Evolutionary conservation across 345 rosid species (phyloP).

Genomic region (Aurinia saxatilis): DNA sequence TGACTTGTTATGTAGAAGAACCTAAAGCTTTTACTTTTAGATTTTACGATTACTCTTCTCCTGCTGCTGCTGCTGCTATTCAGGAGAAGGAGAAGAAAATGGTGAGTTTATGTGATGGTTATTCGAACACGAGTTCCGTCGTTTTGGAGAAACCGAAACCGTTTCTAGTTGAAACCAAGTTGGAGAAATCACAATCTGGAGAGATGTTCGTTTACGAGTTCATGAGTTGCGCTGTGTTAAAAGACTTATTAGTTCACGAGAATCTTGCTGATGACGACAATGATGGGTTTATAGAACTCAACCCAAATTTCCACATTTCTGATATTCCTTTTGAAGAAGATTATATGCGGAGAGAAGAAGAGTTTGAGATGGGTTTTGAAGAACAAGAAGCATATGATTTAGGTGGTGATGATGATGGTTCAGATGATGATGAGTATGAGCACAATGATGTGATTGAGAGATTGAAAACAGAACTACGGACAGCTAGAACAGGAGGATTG

Average conservation of each 20-base stretch:
- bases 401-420: slow-evolving; percentile 16
- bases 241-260: slow-evolving; percentile 16
- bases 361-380: slow-evolving; percentile 4
- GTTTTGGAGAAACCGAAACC: slow-evolving; percentile 6
- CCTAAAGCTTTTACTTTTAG: slow-evolving; percentile 34
- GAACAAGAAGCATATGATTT: slow-evolving; percentile 20
- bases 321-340: slow-evolving; percentile 7
- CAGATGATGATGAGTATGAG: slow-evolving; percentile 39
- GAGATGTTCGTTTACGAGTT: slow-evolving; percentile 27
- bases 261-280: slow-evolving; percentile 15
- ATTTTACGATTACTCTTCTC: slow-evolving; percentile 31
- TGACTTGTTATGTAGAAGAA: slow-evolving; percentile 48
- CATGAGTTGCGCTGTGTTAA: slow-evolving; percentile 11
- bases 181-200: background rate
- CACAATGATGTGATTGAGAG: slow-evolving; percentile 53
- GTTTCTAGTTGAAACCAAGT: slow-evolving; percentile 5
- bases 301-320: slow-evolving; percentile 24
- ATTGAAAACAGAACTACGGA: slow-evolving; percentile 51
- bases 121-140: background rate
- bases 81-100: slow-evolving; percentile 15
- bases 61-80: background rate
- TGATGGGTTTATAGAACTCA: slow-evolving; percentile 43
- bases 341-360: slow-evolving; percentile 12
- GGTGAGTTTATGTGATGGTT: background rate
- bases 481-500: slow-evolving; percentile 71